Evolutionary conservation across 306 rosid genomes (phyloP).

Genomic region (Leucaena leucocephala): DNA sequence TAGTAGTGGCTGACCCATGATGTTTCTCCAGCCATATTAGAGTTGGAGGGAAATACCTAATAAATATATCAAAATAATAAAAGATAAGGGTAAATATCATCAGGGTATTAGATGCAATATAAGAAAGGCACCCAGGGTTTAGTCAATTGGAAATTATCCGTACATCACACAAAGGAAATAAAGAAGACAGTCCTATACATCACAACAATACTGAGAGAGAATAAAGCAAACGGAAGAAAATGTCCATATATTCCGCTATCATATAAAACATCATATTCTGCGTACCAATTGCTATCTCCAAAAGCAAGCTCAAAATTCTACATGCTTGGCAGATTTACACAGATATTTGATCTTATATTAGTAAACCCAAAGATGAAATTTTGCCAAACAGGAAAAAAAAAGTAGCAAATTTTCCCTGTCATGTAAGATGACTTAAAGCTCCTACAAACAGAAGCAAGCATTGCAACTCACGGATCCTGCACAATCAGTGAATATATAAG

Average conservation of each 20-base stretch:
- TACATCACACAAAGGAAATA: neutral
- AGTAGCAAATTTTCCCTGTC: neutral
- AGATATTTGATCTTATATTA: neutral
- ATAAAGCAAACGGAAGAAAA: constrained; percentile 19
- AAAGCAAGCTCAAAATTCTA: neutral
- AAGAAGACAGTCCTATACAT: neutral
- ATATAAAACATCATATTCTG: constrained; percentile 24
- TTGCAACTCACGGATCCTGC: neutral
- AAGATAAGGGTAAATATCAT: neutral
- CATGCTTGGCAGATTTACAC: neutral
- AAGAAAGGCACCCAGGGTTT: neutral
- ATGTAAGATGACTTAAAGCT: neutral
- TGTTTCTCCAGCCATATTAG: constrained; percentile 75
- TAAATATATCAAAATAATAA: neutral
- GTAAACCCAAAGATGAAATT: neutral
- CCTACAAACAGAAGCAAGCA: constrained; percentile 9
- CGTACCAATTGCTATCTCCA: constrained; percentile 19
- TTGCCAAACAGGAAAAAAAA: neutral
- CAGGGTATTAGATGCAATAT: neutral
- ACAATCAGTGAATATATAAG: neutral
- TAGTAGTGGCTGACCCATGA: constrained; percentile 69
- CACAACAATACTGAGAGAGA: constrained; percentile 12
- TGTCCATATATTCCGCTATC: constrained; percentile 12
- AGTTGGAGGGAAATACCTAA: constrained; percentile 39
- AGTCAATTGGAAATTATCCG: neutral